Conservation (phyloP, 2,329 filamentous ascomycete species). For the Pseudovirgaria hyperparasitica region DNA sequence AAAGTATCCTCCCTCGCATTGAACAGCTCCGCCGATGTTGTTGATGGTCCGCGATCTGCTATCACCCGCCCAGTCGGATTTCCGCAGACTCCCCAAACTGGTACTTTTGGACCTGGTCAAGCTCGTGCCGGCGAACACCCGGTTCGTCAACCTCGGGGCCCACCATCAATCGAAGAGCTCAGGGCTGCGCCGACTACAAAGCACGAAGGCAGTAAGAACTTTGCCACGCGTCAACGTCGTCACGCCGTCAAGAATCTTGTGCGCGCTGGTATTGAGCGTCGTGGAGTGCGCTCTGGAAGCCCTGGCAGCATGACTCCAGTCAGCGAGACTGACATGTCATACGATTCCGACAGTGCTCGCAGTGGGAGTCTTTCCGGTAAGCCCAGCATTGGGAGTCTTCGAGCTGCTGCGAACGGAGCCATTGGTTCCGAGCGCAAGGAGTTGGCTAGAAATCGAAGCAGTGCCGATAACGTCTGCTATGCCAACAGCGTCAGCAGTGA, state of each 20-base stretch:
- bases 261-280: constrained; percentile 75
- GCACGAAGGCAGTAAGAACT: constrained; percentile 94
- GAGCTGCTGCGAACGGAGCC: constrained; percentile 66
- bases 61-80: constrained; percentile 43
- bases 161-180: constrained; percentile 84
- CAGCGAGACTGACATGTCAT: constrained; percentile 62
- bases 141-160: constrained; percentile 80
- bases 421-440: constrained; percentile 78
- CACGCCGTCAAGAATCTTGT: constrained; percentile 87
- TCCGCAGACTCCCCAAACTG: constrained; percentile 67
- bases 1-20: constrained; percentile 54
- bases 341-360: constrained; percentile 32
- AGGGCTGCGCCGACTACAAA: constrained; percentile 80
- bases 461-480: constrained; percentile 29
- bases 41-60: constrained; percentile 60
- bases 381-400: constrained; percentile 59
- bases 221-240: constrained; percentile 80
- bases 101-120: constrained; percentile 85
- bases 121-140: constrained; percentile 90
- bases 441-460: constrained; percentile 19
- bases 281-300: constrained; percentile 52
- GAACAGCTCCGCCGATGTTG: constrained; percentile 43
- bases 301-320: constrained; percentile 76
- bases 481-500: constrained; percentile 55
- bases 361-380: constrained; percentile 66